Conservation (phyloP, 768 basidiomycete genomes). For the Obba rivulosa region DNA sequence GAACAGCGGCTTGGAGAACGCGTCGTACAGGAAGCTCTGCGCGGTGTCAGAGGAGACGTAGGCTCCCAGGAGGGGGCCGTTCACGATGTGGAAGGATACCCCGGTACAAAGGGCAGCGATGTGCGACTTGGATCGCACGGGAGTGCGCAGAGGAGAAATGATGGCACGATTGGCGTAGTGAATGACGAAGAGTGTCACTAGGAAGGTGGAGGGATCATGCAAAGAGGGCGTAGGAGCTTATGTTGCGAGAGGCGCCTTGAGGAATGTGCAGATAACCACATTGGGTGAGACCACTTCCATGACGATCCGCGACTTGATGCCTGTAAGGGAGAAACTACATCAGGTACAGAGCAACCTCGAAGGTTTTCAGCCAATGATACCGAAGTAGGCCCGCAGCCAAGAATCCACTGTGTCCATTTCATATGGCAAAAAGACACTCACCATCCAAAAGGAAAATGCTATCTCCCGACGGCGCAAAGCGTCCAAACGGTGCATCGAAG, state of each 20-base stretch:
- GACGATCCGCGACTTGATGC: conserved; percentile 59
- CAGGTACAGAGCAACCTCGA: too few species aligned
- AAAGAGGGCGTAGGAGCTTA: conserved; percentile 22
- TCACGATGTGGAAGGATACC: conserved; percentile 63
- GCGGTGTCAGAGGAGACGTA: conserved; percentile 61
- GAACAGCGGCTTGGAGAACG: conserved; percentile 40
- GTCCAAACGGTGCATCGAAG: conserved; percentile 77
- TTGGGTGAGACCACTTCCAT: conserved; percentile 71
- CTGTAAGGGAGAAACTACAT: conserved; percentile 12
- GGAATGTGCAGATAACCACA: conserved; percentile 45
- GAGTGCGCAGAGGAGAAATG: conserved; percentile 74
- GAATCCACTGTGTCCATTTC: neutral
- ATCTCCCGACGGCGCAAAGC: conserved; percentile 49
- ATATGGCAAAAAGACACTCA: conserved; percentile 11
- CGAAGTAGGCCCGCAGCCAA: neutral
- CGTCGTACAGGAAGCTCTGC: conserved; percentile 33
- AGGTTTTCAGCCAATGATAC: neutral
- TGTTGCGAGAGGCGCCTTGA: conserved; percentile 39
- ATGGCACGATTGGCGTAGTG: conserved; percentile 86
- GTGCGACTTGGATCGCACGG: conserved; percentile 73
- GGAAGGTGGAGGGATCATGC: conserved; percentile 39
- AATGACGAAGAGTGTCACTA: conserved; percentile 53
- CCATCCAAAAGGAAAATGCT: conserved; percentile 55
- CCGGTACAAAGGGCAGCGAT: conserved; percentile 53
- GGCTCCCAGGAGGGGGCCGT: conserved; percentile 65